A percentile compares a stretch with the other conserved stretches of the same genome.
phyloP scores from a whole-genome alignment of 2,329 filamentous ascomycete species.

The Fusarium sacchari region DNA sequence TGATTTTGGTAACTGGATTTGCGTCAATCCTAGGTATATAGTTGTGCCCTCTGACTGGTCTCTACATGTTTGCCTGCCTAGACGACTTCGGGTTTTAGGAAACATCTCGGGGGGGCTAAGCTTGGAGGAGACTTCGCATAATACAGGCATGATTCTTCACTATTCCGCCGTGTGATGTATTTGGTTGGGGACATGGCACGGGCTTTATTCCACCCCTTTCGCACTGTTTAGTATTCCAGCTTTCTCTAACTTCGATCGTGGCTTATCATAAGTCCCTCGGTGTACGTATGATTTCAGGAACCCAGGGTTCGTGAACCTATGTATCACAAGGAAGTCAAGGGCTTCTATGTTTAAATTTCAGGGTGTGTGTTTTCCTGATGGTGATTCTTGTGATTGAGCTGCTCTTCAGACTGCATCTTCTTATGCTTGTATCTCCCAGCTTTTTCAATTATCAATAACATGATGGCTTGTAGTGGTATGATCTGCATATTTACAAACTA shows the following conservation, averaged over 20 bases:
- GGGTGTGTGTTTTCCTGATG: neutral
- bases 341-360: neutral
- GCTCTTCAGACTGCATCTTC: too few relatives aligned
- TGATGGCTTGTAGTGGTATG: neutral
- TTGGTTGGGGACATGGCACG: too few relatives aligned
- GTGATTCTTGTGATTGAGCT: neutral
- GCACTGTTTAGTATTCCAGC: neutral
- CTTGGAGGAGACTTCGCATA: neutral
- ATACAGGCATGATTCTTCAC: neutral
- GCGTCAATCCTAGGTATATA: constrained; percentile 8
- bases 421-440: too few relatives aligned
- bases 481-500: neutral
- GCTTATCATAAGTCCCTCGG: neutral
- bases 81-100: neutral
- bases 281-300: neutral
- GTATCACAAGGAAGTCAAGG: too few relatives aligned
- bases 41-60: neutral
- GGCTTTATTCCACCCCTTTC: neutral
- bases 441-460: neutral
- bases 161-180: neutral
- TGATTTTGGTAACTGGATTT: constrained; percentile 11
- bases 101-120: neutral
- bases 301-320: neutral
- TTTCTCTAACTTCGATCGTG: neutral
- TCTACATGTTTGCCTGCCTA: neutral